A percentile compares a stretch with the other conserved stretches of the same genome.
Evolutionary conservation across 2,329 filamentous ascomycete species (phyloP).

Genomic region (Aspergillus sp.): DNA sequence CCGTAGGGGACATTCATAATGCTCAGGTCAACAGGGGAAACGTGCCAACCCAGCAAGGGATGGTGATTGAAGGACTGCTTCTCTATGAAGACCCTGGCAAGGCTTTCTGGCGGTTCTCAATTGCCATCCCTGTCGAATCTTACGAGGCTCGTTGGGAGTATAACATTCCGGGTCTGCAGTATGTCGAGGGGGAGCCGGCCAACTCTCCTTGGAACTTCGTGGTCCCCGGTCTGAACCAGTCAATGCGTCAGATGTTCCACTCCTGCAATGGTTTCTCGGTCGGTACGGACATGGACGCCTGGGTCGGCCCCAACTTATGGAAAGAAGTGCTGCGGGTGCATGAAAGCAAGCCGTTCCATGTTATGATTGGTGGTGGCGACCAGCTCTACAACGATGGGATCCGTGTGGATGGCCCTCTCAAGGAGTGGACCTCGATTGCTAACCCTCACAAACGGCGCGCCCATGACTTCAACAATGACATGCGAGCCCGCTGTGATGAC

Average conservation of each 20-base stretch:
- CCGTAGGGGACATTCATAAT: slow-evolving; percentile 17
- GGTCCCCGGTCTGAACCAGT: slow-evolving; percentile 54
- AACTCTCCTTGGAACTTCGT: slow-evolving; percentile 48
- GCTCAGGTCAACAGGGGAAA: slow-evolving; percentile 9
- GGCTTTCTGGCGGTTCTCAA: slow-evolving; percentile 54
- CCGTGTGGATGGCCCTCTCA: slow-evolving; percentile 73
- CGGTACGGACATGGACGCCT: slow-evolving; percentile 56
- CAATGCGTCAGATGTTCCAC: slow-evolving; percentile 64
- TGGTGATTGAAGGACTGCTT: slow-evolving; percentile 44
- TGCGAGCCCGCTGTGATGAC: slow-evolving; percentile 54
- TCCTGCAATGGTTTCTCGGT: slow-evolving; percentile 64
- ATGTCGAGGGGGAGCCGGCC: slow-evolving; percentile 51
- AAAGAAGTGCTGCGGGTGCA: slow-evolving; percentile 59
- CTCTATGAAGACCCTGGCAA: slow-evolving; percentile 55
- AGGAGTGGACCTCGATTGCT: slow-evolving; percentile 54
- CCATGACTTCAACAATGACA: slow-evolving; percentile 58
- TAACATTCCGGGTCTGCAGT: slow-evolving; percentile 59
- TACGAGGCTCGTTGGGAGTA: slow-evolving; percentile 77
- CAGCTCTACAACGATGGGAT: slow-evolving; percentile 76
- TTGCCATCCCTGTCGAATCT: slow-evolving; percentile 58
- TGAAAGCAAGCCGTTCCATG: slow-evolving; percentile 54
- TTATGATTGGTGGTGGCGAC: slow-evolving; percentile 84
- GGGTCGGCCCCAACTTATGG: slow-evolving; percentile 57
- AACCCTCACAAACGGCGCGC: slow-evolving; percentile 56
- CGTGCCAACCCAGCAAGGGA: slow-evolving; percentile 10